phyloP scores from a whole-genome alignment of 2,329 filamentous ascomycete genomes.

The Stachybotrys echinatus region DNA sequence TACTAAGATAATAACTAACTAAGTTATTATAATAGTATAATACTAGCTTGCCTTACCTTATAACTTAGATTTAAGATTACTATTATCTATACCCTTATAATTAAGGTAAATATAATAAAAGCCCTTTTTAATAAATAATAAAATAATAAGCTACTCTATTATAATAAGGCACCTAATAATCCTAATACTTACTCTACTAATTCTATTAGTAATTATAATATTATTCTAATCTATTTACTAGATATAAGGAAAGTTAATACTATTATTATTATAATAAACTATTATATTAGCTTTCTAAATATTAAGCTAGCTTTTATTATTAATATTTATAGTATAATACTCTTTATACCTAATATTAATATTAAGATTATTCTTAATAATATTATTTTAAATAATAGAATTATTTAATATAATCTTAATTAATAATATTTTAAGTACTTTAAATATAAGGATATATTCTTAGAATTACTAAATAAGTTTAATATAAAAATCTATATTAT shows the following conservation, averaged over 20 bases:
- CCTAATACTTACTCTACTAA: slow-evolving; percentile 14
- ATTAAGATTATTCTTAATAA: slow-evolving; percentile 14
- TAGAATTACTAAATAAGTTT: slow-evolving; percentile 8
- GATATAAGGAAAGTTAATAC: background rate
- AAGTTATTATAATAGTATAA: too few species aligned
- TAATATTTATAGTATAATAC: background rate
- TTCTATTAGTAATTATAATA: background rate
- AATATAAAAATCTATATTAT: slow-evolving; percentile 19
- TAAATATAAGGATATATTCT: slow-evolving; percentile 11
- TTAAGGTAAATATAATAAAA: background rate
- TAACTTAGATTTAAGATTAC: background rate
- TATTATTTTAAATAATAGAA: slow-evolving; percentile 15
- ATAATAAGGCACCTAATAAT: slow-evolving; percentile 2
- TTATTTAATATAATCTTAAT: slow-evolving; percentile 21
- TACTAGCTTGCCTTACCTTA: too few species aligned
- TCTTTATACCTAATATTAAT: background rate
- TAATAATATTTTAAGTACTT: slow-evolving; percentile 11
- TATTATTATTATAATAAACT: background rate
- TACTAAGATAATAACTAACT: too few species aligned
- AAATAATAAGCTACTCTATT: background rate
- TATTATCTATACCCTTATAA: background rate
- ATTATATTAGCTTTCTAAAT: background rate
- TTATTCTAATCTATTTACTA: background rate
- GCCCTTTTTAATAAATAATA: background rate
- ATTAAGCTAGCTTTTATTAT: background rate